phyloP scores from a whole-genome alignment of 2,329 filamentous ascomycete species.

The Lithohypha guttulata region DNA sequence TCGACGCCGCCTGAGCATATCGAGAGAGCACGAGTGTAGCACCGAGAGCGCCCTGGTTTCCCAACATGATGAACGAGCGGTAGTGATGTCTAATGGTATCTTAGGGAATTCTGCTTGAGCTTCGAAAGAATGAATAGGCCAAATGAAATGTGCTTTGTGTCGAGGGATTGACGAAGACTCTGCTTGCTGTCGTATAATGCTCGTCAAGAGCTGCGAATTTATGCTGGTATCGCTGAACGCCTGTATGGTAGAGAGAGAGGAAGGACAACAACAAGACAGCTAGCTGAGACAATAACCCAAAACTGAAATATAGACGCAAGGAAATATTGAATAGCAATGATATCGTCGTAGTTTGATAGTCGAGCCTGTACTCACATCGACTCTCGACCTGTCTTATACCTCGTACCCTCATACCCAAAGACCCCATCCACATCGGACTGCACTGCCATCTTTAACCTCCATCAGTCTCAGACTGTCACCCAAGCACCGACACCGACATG shows the following conservation, averaged over 20 bases:
- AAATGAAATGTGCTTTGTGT: background rate
- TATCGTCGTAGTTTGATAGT: background rate
- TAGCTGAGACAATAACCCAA: no score
- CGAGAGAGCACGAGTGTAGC: constrained; percentile 68
- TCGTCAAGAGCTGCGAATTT: constrained; percentile 8
- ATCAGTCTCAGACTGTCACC: background rate
- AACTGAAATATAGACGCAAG: no score
- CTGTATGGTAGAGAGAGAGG: background rate
- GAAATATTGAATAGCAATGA: background rate
- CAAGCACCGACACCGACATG: constrained; percentile 5
- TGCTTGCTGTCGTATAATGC: no score
- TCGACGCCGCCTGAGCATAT: constrained; percentile 56
- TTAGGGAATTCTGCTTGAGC: no score
- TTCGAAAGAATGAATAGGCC: background rate
- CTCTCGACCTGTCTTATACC: no score
- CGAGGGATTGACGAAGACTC: constrained; percentile 3
- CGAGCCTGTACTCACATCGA: no score
- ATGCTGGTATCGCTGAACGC: constrained; percentile 7
- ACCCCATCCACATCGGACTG: background rate
- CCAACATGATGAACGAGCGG: constrained; percentile 16
- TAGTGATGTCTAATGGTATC: no score
- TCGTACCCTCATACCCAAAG: no score
- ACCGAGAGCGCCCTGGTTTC: constrained; percentile 58
- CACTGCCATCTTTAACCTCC: constrained; percentile 4
- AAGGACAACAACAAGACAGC: background rate